Evolutionary conservation across 352 stramenopile genomes (phyloP), one percentile per base, ranked within the genome.

Genomic region (Nannochloropsis limnetica): DNA sequence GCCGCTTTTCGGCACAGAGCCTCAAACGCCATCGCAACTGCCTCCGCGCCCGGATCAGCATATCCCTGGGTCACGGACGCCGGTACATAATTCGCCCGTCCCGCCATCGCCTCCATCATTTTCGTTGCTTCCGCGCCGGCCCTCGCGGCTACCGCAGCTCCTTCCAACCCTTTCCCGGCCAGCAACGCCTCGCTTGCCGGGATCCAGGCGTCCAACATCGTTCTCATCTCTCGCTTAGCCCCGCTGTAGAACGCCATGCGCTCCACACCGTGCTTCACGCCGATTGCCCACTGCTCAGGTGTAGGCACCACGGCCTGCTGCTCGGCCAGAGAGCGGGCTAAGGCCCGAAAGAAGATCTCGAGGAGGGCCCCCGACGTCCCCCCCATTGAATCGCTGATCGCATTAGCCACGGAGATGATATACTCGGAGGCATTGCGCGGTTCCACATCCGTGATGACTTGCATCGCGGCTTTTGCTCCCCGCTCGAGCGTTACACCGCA

Each of bases 151-250:
- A 80, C 80, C 0, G 91, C 92, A 14, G 94, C 92, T 27, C 68
- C 68, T 45, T 28, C 68, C 27, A 90, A 83, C 29, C 68, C 83
- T 85, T 45, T 25, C 11, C 23, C 28, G 80, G 22, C 22, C 0
- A 87, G 20, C 49, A 90, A 84, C 9, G 82, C 84, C 68, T 88
- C 45, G 14, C 93, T 88, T 0, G 93, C 92, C 2, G 95, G 95
- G 37, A 98, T 83, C 8, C 98, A 87, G 11, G 94, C 94, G 89
- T 99, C 96, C 68, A 98, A 84, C 93, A 98, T 98, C 22, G 96
- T 99, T 49, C 96, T 92, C 32, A 93, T 96, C 23, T 95, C 95
- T 81, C 94, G 89, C 27, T 90, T 90, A 1, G 95, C 95, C 14
- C 96, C 95, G 61, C 95, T 95, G 86, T 98, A 98, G 31, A 92